These are phyloP conservation scores for Lagenidium giganteum DNA, from an alignment of 352 stramenopile species.

Conservation along the genomic window DNA sequence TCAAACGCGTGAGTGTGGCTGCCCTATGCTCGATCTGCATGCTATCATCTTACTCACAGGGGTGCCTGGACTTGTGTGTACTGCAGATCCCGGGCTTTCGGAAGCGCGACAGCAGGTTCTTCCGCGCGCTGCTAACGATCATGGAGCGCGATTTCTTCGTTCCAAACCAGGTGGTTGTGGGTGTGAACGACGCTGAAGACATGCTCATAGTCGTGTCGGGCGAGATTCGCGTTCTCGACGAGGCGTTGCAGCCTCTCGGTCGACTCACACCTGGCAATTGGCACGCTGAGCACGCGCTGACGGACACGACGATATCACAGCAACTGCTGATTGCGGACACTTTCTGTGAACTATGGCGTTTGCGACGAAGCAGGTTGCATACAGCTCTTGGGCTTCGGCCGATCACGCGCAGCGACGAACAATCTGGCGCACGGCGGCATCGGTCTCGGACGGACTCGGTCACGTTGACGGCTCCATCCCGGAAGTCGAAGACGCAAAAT, in stretches of 20 bases:
- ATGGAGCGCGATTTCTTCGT: slow-evolving; percentile 25
- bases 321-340: slow-evolving; percentile 15
- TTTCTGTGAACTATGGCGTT: slow-evolving; percentile 20
- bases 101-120: slow-evolving; percentile 17
- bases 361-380: slow-evolving; percentile 9
- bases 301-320: background rate
- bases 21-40: background rate
- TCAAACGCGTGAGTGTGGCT: slow-evolving; percentile 10
- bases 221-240: slow-evolving; percentile 16
- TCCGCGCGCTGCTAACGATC: slow-evolving; percentile 12
- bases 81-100: slow-evolving; percentile 21
- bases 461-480: background rate
- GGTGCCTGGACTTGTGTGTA: too few species aligned
- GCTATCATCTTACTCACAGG: background rate
- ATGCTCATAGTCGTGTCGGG: slow-evolving; percentile 24
- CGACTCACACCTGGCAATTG: slow-evolving; percentile 18
- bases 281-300: slow-evolving; percentile 13
- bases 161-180: slow-evolving; percentile 11
- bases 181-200: slow-evolving; percentile 14
- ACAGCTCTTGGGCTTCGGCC: slow-evolving; percentile 45
- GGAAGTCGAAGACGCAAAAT: slow-evolving; percentile 6
- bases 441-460: too few species aligned
- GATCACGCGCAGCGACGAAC: slow-evolving; percentile 41
- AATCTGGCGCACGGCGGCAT: slow-evolving; percentile 24
- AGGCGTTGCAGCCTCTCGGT: background rate